Evolutionary conservation across 2,329 filamentous ascomycete genomes (phyloP).

Genomic region (Beauveria rudraprayagi): DNA sequence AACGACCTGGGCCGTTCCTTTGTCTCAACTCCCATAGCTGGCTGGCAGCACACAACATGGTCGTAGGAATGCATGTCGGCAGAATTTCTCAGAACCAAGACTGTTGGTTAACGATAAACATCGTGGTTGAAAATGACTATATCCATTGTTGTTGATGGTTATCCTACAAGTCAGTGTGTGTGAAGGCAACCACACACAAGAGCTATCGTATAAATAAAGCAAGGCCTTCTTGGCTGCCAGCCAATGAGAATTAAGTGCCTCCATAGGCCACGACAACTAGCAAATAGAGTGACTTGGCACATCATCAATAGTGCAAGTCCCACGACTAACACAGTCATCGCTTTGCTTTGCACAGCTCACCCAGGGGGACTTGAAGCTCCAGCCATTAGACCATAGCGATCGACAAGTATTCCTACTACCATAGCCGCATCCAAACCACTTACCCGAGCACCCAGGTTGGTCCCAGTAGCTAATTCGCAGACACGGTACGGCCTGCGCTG

Average conservation of each 20-base stretch:
- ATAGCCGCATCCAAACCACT: slow-evolving; percentile 9
- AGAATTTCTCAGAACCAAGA: too few relatives aligned
- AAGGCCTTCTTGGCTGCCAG: too few relatives aligned
- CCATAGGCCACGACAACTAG: not conserved
- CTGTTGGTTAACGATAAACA: too few relatives aligned
- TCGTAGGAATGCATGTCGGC: too few relatives aligned
- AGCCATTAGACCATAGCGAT: not conserved
- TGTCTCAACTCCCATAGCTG: not conserved
- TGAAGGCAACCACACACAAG: too few relatives aligned
- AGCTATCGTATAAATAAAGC: too few relatives aligned
- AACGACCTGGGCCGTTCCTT: not conserved
- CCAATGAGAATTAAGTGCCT: too few relatives aligned
- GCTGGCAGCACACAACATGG: too few relatives aligned
- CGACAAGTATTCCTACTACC: not conserved
- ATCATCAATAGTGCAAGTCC: not conserved
- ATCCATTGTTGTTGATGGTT: too few relatives aligned
- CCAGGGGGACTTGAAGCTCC: slow-evolving; percentile 4
- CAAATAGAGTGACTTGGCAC: not conserved
- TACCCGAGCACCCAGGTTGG: not conserved
- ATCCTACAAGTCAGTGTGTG: too few relatives aligned
- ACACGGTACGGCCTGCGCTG: slow-evolving; percentile 2
- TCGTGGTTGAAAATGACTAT: too few relatives aligned
- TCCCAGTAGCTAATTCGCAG: slow-evolving; percentile 9
- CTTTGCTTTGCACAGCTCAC: slow-evolving; percentile 6
- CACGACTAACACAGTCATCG: slow-evolving; percentile 2